Conservation (phyloP, 1,139 yeast species). For the Hyphopichia pseudoburtonii region DNA sequence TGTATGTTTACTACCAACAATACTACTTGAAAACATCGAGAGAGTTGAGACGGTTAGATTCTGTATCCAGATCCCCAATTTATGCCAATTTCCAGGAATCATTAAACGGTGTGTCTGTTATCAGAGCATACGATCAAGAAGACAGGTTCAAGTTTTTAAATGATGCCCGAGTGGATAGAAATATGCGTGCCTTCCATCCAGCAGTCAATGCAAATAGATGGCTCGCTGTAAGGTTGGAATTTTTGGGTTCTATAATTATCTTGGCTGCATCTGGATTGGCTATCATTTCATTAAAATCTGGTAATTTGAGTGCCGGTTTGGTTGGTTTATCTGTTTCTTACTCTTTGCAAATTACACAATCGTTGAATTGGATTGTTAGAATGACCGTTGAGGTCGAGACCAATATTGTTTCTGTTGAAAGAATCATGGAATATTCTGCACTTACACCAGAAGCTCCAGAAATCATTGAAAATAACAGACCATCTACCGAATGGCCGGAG, state of each 20-base stretch:
- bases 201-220: slow-evolving; percentile 94
- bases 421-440: slow-evolving; percentile 82
- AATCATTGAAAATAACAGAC: slow-evolving; percentile 67
- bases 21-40: slow-evolving; percentile 89
- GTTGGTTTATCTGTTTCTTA: slow-evolving; percentile 93
- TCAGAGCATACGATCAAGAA: slow-evolving; percentile 83
- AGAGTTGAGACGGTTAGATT: slow-evolving; percentile 91
- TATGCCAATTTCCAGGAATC: slow-evolving; percentile 98
- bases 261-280: slow-evolving; percentile 83
- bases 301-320: slow-evolving; percentile 78
- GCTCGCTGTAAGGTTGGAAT: slow-evolving; percentile 92
- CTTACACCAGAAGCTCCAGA: slow-evolving; percentile 82
- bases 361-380: slow-evolving; percentile 95
- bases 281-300: slow-evolving; percentile 64
- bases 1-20: slow-evolving; percentile 83
- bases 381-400: slow-evolving; percentile 98
- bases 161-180: slow-evolving; percentile 75
- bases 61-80: slow-evolving; percentile 90
- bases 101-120: slow-evolving; percentile 82
- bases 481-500: slow-evolving; percentile 74
- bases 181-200: slow-evolving; percentile 91
- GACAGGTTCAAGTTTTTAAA: slow-evolving; percentile 72
- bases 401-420: slow-evolving; percentile 93
- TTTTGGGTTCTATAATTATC: slow-evolving; percentile 84
- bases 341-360: slow-evolving; percentile 88